These are phyloP conservation scores for Russula olivacea DNA, from an alignment of 768 basidiomycete species.

Conservation along the genomic window DNA sequence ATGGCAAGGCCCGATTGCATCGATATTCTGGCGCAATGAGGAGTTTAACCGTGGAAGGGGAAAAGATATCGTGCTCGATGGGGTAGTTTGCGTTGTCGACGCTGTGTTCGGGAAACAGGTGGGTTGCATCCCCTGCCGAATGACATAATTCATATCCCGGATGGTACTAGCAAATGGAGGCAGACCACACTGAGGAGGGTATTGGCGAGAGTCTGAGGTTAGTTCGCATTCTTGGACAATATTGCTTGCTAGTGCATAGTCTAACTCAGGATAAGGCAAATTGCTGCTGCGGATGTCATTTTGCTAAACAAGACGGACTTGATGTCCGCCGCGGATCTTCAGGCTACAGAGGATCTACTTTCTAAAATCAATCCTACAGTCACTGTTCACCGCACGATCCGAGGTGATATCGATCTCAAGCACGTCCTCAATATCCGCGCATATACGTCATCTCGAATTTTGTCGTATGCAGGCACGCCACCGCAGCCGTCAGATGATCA, in stretches of 20 bases:
- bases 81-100: slow-evolving; percentile 90
- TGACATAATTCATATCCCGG: neutral
- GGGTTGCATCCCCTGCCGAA: neutral
- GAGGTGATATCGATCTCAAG: slow-evolving; percentile 66
- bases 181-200: slow-evolving; percentile 59
- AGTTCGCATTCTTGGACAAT: slow-evolving; percentile 18
- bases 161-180: slow-evolving; percentile 70
- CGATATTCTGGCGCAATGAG: slow-evolving; percentile 84
- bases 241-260: neutral
- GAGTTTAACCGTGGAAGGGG: slow-evolving; percentile 67
- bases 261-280: slow-evolving; percentile 62
- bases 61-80: slow-evolving; percentile 71
- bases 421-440: slow-evolving; percentile 77
- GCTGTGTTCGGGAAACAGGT: slow-evolving; percentile 72
- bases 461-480: slow-evolving; percentile 27
- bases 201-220: slow-evolving; percentile 79
- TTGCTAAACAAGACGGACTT: slow-evolving; percentile 90
- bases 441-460: slow-evolving; percentile 53
- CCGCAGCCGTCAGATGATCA: slow-evolving; percentile 26
- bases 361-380: slow-evolving; percentile 75
- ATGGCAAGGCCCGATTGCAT: slow-evolving; percentile 68
- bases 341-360: slow-evolving; percentile 53
- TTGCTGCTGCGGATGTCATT: slow-evolving; percentile 87
- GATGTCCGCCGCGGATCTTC: slow-evolving; percentile 42
- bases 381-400: slow-evolving; percentile 64